phyloP scores from a whole-genome alignment of 345 rosid genomes.

The Hypericum androsaemum region DNA sequence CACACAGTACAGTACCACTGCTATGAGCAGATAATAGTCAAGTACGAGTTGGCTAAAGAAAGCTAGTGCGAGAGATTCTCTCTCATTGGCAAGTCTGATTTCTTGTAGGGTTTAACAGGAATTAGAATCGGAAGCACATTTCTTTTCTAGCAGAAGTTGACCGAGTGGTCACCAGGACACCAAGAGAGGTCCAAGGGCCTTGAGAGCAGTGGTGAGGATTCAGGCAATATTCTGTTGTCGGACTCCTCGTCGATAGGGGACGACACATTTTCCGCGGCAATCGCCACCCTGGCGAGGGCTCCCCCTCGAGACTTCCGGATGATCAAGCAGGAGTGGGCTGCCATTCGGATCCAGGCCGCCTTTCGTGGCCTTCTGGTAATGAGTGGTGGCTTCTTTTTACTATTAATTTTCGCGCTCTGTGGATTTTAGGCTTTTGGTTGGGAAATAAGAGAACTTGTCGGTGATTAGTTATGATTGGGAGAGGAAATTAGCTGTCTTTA shows the following conservation, averaged over 20 bases:
- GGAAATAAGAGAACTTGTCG: too few species aligned
- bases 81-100: too few species aligned
- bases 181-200: slow-evolving; percentile 17
- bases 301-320: slow-evolving; percentile 61
- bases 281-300: slow-evolving; percentile 71
- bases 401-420: neutral
- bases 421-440: neutral
- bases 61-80: too few species aligned
- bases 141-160: too few species aligned
- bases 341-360: slow-evolving; percentile 78
- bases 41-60: too few species aligned
- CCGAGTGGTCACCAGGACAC: too few species aligned
- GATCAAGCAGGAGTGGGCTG: slow-evolving; percentile 83
- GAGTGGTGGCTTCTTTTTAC: neutral
- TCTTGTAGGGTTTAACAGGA: too few species aligned
- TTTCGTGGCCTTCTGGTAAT: slow-evolving; percentile 73
- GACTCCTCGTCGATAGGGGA: slow-evolving; percentile 36
- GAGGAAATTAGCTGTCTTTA: too few species aligned
- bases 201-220: slow-evolving; percentile 80
- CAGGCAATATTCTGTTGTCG: slow-evolving; percentile 59
- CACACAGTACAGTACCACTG: too few species aligned
- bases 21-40: too few species aligned
- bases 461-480: too few species aligned
- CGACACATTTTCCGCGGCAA: slow-evolving; percentile 47
- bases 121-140: too few species aligned